Conservation (phyloP, 2,329 filamentous ascomycete species). For the Alternaria ventricosa region DNA sequence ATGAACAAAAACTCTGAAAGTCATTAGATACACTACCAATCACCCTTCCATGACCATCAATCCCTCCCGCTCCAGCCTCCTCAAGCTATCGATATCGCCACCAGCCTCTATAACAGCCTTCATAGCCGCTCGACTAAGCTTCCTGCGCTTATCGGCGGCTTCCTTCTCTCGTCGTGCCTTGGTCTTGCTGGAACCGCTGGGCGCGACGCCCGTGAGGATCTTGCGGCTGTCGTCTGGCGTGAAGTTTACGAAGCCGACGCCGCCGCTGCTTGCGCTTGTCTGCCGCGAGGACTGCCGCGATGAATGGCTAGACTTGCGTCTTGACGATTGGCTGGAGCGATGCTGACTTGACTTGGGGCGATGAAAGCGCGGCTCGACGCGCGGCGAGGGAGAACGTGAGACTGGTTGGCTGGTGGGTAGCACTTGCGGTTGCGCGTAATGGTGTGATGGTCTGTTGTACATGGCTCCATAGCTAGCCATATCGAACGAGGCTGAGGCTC, state of each 20-base stretch:
- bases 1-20: background rate
- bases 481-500: slow-evolving; percentile 28
- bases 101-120: slow-evolving; percentile 74
- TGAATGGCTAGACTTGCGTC: slow-evolving; percentile 28
- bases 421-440: slow-evolving; percentile 15
- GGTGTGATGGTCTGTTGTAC: slow-evolving; percentile 20
- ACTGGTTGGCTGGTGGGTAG: slow-evolving; percentile 26
- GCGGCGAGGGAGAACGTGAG: slow-evolving; percentile 34
- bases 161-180: slow-evolving; percentile 92
- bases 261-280: slow-evolving; percentile 43
- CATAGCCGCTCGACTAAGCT: slow-evolving; percentile 71
- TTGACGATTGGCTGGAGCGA: slow-evolving; percentile 14
- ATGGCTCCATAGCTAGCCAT: slow-evolving; percentile 13
- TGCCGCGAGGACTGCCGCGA: slow-evolving; percentile 51
- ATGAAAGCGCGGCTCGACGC: slow-evolving; percentile 35
- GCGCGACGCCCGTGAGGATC: slow-evolving; percentile 88
- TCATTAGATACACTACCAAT: background rate
- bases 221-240: slow-evolving; percentile 79
- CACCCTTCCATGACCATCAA: slow-evolving; percentile 36
- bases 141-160: slow-evolving; percentile 75
- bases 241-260: slow-evolving; percentile 84
- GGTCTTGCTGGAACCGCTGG: slow-evolving; percentile 89
- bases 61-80: slow-evolving; percentile 52
- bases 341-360: slow-evolving; percentile 25
- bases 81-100: slow-evolving; percentile 63